A percentile compares a stretch with the other conserved stretches of the same genome.
Evolutionary conservation across 345 rosid species (phyloP).

Genomic region (Chamaenerion angustifolium): DNA sequence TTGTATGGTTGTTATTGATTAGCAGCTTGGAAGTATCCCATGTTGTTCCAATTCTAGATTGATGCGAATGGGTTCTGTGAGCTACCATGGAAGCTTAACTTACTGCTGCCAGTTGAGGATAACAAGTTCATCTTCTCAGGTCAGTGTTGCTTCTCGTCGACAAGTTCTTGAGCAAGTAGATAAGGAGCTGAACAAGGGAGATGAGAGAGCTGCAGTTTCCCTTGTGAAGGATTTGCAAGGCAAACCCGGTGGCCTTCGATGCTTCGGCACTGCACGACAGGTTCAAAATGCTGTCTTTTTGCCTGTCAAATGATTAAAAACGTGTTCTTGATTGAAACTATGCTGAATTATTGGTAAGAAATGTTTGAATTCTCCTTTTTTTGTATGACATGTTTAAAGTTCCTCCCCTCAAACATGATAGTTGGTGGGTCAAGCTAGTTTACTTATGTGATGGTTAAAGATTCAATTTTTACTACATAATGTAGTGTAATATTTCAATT

Average conservation of each 20-base stretch:
- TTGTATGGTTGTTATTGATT: too few relatives aligned
- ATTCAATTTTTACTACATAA: too few relatives aligned
- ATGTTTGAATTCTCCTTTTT: not conserved
- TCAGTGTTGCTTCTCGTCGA: slow-evolving; percentile 19
- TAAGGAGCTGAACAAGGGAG: slow-evolving; percentile 51
- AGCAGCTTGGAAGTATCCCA: not conserved
- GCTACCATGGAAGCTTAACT: slow-evolving; percentile 12
- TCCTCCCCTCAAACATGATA: too few relatives aligned
- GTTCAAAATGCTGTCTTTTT: slow-evolving; percentile 8
- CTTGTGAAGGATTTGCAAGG: slow-evolving; percentile 64
- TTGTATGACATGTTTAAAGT: too few relatives aligned
- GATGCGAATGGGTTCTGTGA: not conserved
- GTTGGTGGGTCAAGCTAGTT: too few relatives aligned
- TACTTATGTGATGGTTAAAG: too few relatives aligned
- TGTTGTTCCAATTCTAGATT: not conserved
- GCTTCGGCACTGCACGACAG: slow-evolving; percentile 78
- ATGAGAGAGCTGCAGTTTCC: slow-evolving; percentile 64
- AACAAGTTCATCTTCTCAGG: slow-evolving; percentile 28
- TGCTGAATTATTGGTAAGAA: too few relatives aligned
- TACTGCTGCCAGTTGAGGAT: slow-evolving; percentile 13
- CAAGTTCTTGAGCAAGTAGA: slow-evolving; percentile 51
- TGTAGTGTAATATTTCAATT: too few relatives aligned
- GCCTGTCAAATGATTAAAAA: too few relatives aligned
- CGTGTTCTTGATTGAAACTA: not conserved
- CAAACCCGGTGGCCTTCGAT: slow-evolving; percentile 58